Evolutionary conservation across 768 basidiomycete genomes (phyloP).

Genomic region (Mycena crocata): DNA sequence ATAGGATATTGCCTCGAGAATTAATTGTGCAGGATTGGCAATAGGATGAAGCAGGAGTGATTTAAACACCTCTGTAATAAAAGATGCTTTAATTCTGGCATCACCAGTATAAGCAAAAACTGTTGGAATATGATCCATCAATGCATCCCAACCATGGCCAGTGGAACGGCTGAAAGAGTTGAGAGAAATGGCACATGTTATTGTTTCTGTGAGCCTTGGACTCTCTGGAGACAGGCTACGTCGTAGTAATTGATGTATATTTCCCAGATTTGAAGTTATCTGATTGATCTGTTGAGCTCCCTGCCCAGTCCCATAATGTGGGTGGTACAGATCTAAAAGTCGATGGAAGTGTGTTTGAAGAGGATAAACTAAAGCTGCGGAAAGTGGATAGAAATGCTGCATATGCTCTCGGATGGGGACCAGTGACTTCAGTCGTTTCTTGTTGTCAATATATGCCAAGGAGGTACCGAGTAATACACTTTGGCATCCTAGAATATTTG

Average conservation of each 20-base stretch:
- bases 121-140: background rate
- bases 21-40: background rate
- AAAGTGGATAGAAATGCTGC: background rate
- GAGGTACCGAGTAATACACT: no score
- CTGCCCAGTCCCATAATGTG: background rate
- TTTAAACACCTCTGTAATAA: background rate
- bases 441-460: no score
- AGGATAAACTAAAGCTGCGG: background rate
- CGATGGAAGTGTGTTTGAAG: background rate
- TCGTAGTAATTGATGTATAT: background rate
- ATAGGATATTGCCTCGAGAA: background rate
- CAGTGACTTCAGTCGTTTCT: no score
- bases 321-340: background rate
- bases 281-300: background rate
- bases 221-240: background rate
- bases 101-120: background rate
- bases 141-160: background rate
- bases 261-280: background rate
- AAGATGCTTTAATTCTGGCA: background rate
- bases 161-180: background rate
- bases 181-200: background rate
- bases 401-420: no score
- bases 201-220: background rate
- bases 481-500: no score
- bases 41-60: background rate